Evolutionary conservation across 805 yeast genomes (phyloP).

Genomic region (Wickerhamomyces chaumierensis): DNA sequence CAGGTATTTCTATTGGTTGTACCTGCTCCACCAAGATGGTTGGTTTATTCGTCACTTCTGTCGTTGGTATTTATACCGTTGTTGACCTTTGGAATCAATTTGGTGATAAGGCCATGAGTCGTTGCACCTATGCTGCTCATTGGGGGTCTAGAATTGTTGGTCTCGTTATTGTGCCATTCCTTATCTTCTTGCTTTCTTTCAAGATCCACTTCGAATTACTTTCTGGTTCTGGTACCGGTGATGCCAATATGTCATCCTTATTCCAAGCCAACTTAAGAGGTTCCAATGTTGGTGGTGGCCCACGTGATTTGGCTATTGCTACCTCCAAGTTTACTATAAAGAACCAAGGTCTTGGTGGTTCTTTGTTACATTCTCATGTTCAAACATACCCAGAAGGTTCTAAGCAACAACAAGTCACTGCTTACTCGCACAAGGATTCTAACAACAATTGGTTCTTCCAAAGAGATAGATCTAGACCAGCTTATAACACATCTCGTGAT

Average conservation of each 20-base stretch:
- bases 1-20: slow-evolving; percentile 84
- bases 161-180: slow-evolving; percentile 53
- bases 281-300: slow-evolving; percentile 50
- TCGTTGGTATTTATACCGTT: slow-evolving; percentile 84
- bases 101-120: slow-evolving; percentile 50
- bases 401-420: slow-evolving; percentile 67
- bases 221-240: slow-evolving; percentile 73
- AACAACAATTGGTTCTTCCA: slow-evolving; percentile 64
- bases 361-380: slow-evolving; percentile 63
- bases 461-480: slow-evolving; percentile 39
- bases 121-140: slow-evolving; percentile 40
- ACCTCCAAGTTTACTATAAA: slow-evolving; percentile 33
- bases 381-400: slow-evolving; percentile 72
- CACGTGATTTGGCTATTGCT: slow-evolving; percentile 55
- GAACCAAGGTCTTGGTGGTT: slow-evolving; percentile 68
- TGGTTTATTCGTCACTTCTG: slow-evolving; percentile 79
- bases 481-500: slow-evolving; percentile 17
- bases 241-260: slow-evolving; percentile 65
- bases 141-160: slow-evolving; percentile 58
- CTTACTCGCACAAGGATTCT: slow-evolving; percentile 63
- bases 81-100: slow-evolving; percentile 79
- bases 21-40: slow-evolving; percentile 94
- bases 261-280: slow-evolving; percentile 72
- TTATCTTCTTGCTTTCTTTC: slow-evolving; percentile 54
- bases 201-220: slow-evolving; percentile 67